Evolutionary conservation across 345 rosid species (phyloP).

Genomic region (Populus ilicifolia): DNA sequence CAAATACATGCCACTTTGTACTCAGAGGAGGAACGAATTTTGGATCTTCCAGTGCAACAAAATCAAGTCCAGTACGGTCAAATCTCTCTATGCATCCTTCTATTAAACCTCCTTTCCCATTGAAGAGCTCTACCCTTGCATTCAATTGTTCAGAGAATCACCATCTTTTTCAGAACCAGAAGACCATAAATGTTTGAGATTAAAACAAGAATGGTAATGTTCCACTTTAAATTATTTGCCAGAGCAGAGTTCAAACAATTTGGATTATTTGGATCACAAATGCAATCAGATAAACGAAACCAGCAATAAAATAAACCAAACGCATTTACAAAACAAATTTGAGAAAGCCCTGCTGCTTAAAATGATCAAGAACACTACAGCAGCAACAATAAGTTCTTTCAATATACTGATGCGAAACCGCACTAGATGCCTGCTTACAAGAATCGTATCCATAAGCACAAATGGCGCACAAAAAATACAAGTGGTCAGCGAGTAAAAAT

Average conservation of each 20-base stretch:
- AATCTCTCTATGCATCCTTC: conserved; percentile 59
- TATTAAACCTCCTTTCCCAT: conserved; percentile 79
- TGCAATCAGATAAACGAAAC: background rate
- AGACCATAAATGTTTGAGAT: background rate
- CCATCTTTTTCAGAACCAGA: background rate
- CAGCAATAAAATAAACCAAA: background rate
- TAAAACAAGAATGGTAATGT: background rate
- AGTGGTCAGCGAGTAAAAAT: background rate
- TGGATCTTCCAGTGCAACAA: conserved; percentile 62
- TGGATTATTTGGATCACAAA: background rate
- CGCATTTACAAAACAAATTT: background rate
- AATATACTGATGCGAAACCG: background rate
- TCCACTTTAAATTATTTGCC: background rate
- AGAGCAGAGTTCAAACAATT: background rate
- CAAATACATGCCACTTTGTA: conserved; percentile 71
- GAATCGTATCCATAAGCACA: background rate
- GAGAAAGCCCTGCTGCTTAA: background rate
- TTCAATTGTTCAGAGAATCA: conserved; percentile 6
- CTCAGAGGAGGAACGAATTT: conserved; percentile 44
- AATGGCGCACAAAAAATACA: background rate
- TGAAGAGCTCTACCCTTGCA: conserved; percentile 88
- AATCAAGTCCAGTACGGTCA: conserved; percentile 59
- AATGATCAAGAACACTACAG: background rate
- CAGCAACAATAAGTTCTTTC: background rate
- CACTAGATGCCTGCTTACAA: background rate